Percentiles rank a stretch among this genome's conserved stretches.
Conservation (phyloP, 2,329 filamentous ascomycete genomes). For the Xylaria polymorpha region DNA sequence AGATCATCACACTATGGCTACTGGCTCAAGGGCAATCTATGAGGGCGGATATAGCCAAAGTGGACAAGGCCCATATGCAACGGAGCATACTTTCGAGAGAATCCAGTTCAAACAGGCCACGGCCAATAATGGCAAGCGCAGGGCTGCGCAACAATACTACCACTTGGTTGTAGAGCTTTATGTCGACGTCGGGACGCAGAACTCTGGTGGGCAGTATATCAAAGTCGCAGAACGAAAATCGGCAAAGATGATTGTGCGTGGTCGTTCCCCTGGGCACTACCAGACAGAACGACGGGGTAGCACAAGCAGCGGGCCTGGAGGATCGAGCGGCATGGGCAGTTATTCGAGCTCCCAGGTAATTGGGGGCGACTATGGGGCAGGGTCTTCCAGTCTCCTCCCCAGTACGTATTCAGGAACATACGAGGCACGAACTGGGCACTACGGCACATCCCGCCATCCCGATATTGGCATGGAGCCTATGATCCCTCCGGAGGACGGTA, state of each 20-base stretch:
- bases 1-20: conserved; percentile 51
- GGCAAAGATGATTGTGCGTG: conserved; percentile 87
- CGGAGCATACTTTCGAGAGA: conserved; percentile 79
- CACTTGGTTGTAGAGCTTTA: conserved; percentile 89
- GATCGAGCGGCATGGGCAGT: conserved; percentile 70
- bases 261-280: conserved; percentile 84
- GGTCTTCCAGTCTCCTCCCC: conserved; percentile 55
- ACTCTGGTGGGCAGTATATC: conserved; percentile 66
- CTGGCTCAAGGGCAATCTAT: conserved; percentile 55
- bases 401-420: conserved; percentile 54
- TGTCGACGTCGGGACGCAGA: conserved; percentile 70
- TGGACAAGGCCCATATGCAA: conserved; percentile 55
- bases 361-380: conserved; percentile 54
- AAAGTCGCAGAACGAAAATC: conserved; percentile 79
- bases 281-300: conserved; percentile 76
- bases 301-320: conserved; percentile 73
- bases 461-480: conserved; percentile 64
- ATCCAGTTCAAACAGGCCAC: conserved; percentile 96
- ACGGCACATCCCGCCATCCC: conserved; percentile 58
- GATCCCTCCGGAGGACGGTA: conserved; percentile 64
- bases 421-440: conserved; percentile 56
- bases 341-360: conserved; percentile 56
- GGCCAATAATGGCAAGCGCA: conserved; percentile 90
- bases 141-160: conserved; percentile 92
- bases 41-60: conserved; percentile 55